phyloP scores from a whole-genome alignment of 257 asterid genomes.

The Schizonepeta tenuifolia region DNA sequence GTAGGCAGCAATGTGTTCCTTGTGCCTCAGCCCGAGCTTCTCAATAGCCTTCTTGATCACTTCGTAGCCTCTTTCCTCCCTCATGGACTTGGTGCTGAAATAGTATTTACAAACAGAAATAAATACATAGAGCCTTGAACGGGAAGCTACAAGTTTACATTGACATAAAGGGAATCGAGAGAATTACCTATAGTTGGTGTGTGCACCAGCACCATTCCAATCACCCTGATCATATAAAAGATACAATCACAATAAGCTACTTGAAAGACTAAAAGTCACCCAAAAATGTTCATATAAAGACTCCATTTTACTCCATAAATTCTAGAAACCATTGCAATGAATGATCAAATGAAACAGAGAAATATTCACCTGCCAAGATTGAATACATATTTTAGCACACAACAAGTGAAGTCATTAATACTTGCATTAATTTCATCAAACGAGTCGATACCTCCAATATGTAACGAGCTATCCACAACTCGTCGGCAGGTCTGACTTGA shows the following conservation, averaged over 20 bases:
- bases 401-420: neutral
- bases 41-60: slow-evolving; percentile 78
- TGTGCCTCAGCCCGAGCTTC: slow-evolving; percentile 72
- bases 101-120: neutral
- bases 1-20: slow-evolving; percentile 85
- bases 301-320: neutral
- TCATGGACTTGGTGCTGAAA: slow-evolving; percentile 80
- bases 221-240: slow-evolving; percentile 56
- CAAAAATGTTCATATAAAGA: neutral
- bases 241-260: neutral
- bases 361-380: slow-evolving; percentile 47
- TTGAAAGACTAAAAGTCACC: neutral
- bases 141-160: neutral
- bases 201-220: slow-evolving; percentile 97
- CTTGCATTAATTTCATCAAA: neutral
- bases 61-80: slow-evolving; percentile 73
- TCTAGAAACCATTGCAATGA: neutral
- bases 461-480: slow-evolving; percentile 88
- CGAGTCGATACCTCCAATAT: slow-evolving; percentile 62
- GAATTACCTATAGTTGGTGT: slow-evolving; percentile 73
- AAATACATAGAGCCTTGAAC: neutral
- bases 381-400: slow-evolving; percentile 10
- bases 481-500: slow-evolving; percentile 90
- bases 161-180: neutral
- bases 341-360: neutral